Conservation (phyloP, 1,139 yeast genomes). For the Sugiyamaella castrensis region DNA sequence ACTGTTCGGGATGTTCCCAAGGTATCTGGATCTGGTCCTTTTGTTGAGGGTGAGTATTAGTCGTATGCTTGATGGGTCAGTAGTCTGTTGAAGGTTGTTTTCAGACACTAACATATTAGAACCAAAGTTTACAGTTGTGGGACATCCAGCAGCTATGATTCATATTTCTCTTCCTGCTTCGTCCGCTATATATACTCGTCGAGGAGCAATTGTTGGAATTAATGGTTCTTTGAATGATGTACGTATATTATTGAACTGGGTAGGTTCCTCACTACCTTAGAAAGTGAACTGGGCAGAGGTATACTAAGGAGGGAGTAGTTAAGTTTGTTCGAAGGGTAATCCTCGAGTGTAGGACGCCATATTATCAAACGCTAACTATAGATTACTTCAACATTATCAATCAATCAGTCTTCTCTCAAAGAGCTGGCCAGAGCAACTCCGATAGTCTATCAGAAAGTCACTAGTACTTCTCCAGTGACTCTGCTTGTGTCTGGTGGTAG, state of each 20-base stretch:
- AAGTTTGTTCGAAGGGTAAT: no score
- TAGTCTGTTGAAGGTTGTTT: background rate
- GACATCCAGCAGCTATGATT: conserved; percentile 44
- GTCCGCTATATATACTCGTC: conserved; percentile 44
- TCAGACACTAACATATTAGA: conserved; percentile 20
- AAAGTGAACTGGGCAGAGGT: no score
- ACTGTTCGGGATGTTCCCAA: conserved; percentile 25
- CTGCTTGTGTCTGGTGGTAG: conserved; percentile 22
- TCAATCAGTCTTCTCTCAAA: conserved; percentile 21
- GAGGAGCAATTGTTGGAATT: conserved; percentile 47
- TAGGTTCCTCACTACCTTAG: no score
- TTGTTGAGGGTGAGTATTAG: conserved; percentile 19
- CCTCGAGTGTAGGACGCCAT: no score
- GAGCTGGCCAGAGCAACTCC: conserved; percentile 25
- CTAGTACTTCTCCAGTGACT: conserved; percentile 29
- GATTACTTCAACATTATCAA: conserved; percentile 23
- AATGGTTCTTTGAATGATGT: conserved; percentile 41
- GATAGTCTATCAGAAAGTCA: conserved; percentile 28
- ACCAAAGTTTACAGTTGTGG: conserved; percentile 46
- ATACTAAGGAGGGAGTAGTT: no score
- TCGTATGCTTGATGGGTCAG: no score
- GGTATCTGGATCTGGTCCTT: conserved; percentile 30
- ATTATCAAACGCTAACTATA: conserved; percentile 4
- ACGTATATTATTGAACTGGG: conserved; percentile 7
- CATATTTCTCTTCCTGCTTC: conserved; percentile 51